Evolutionary conservation across 2,329 filamentous ascomycete species (phyloP).

Genomic region (Neodidymelliopsis sp.): DNA sequence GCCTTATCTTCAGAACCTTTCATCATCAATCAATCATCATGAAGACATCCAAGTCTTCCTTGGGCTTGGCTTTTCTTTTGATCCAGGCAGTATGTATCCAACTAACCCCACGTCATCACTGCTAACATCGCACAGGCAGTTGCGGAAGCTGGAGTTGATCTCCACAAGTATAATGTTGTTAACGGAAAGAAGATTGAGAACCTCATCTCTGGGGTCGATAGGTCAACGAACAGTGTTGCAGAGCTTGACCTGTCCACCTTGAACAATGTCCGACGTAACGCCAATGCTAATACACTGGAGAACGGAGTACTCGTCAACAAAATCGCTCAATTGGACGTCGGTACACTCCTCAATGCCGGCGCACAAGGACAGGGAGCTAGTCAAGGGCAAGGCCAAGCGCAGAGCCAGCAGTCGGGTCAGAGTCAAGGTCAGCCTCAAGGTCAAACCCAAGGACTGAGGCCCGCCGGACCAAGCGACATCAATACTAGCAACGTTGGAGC

Average conservation of each 20-base stretch:
- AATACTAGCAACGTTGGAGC: slow-evolving; percentile 20
- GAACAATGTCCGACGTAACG: slow-evolving; percentile 15
- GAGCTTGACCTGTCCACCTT: slow-evolving; percentile 20
- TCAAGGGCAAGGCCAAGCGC: slow-evolving; percentile 9
- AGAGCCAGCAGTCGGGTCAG: slow-evolving; percentile 8
- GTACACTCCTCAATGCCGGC: slow-evolving; percentile 28
- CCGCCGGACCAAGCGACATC: slow-evolving; percentile 18
- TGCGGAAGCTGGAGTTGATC: slow-evolving; percentile 36
- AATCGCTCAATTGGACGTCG: slow-evolving; percentile 28
- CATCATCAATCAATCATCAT: slow-evolving; percentile 25
- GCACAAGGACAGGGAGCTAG: slow-evolving; percentile 20
- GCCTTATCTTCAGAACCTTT: background rate
- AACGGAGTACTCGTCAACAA: slow-evolving; percentile 21
- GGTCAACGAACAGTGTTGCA: slow-evolving; percentile 21
- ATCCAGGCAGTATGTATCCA: slow-evolving; percentile 39
- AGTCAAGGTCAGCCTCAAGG: slow-evolving; percentile 10
- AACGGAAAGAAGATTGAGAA: slow-evolving; percentile 36
- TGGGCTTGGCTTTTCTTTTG: slow-evolving; percentile 38
- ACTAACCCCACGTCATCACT: background rate
- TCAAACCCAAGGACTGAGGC: slow-evolving; percentile 8
- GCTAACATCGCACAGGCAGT: slow-evolving; percentile 35
- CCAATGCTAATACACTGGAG: slow-evolving; percentile 19
- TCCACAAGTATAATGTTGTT: slow-evolving; percentile 32
- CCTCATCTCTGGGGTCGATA: slow-evolving; percentile 33
- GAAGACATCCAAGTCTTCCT: slow-evolving; percentile 38